These are phyloP conservation scores for Barnettozyma vustinii DNA, from an alignment of 805 yeast species.

Conservation along the genomic window DNA sequence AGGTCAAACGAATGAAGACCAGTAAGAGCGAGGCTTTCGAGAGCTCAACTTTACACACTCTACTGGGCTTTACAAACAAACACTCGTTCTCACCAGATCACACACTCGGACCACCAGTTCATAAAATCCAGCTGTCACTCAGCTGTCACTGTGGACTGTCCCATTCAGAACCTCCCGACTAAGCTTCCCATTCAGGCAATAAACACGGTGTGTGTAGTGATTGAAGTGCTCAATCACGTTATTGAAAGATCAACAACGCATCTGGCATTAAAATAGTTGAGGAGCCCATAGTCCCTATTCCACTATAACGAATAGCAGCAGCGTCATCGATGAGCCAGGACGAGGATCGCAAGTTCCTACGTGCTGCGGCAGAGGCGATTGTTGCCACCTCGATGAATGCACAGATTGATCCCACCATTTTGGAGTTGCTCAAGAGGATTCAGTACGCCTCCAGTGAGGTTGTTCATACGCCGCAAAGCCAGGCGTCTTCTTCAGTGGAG, in stretches of 20 bases:
- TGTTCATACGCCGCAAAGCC: background rate
- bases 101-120: background rate
- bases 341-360: conserved; percentile 51
- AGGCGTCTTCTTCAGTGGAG: background rate
- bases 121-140: background rate
- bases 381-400: conserved; percentile 44
- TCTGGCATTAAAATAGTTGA: background rate
- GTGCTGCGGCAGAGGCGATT: conserved; percentile 57
- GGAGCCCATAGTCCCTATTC: background rate
- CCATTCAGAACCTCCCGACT: background rate
- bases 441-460: conserved; percentile 39
- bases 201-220: background rate
- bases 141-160: background rate
- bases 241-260: background rate
- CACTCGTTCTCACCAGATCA: background rate
- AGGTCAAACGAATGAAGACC: background rate
- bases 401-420: conserved; percentile 57
- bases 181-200: background rate
- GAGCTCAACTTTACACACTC: background rate
- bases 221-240: background rate
- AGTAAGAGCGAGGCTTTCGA: background rate
- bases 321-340: conserved; percentile 14
- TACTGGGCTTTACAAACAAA: too few relatives aligned
- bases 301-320: background rate
- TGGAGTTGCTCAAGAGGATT: conserved; percentile 50